Evolutionary conservation across 148 eudicot species (phyloP), one percentile per base, ranked within the genome.

Genomic region (Chenopodium formosanum): DNA sequence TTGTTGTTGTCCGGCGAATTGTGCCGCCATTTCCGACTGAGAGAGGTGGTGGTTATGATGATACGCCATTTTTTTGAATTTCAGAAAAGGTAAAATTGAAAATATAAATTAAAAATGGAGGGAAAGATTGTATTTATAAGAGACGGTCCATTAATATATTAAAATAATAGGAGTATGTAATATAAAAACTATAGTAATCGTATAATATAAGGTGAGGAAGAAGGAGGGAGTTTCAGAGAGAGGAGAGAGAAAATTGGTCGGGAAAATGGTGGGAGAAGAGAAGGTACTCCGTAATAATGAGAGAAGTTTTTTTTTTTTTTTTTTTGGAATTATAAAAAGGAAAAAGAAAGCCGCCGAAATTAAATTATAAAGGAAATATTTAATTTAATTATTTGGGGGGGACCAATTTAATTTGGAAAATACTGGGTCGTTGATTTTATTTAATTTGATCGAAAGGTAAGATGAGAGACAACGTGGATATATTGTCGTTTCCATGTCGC

Each of bases 391-490:
- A 10, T 50, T 2, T 29, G 7, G 9, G 56, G 67, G 83, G 86
- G 88, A 84, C 80, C 86, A 71, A 62, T 7, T 44, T 50, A 72
- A 53, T 8, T 29, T 58, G 64, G 78, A 73, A 73, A 34, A 81
- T n/a, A 27, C 27, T 58, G 73, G 77, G 80, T 50, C 88, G 88
- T 86, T 86, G 80, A 86, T 86, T 37, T 40, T 66, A 23, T 29
- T 40, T 67, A 62, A 63, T 52, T 53, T 86, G 80, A 83, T 86
- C 88, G 53, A 69, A 86, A 48, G 88, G 88, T 78, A 13, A 34
- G 3, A 81, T 7, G 78, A 13, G 10, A 31, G 70, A 83, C 82
- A 83, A 86, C 88, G 88, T 86, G 88, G 86, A 83, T 79, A 81
- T 25, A 60, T 58, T 78, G 86, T 86, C 86, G 81, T 86, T 86